Percentiles rank a stretch among this genome's conserved stretches.
Conservation (phyloP, 2,329 filamentous ascomycete species). For the Hypoxylon sp. region DNA sequence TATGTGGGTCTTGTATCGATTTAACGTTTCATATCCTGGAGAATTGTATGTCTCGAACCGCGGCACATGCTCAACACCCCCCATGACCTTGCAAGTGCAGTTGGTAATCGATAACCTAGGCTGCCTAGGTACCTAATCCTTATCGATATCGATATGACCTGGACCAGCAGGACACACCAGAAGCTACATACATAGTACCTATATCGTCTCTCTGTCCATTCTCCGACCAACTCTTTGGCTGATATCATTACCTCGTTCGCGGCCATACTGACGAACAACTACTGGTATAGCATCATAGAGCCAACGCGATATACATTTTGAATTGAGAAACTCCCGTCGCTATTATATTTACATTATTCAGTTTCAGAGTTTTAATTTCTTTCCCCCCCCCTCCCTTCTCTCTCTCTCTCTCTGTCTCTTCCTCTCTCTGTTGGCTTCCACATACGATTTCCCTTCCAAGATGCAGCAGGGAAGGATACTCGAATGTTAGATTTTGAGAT, state of each 20-base stretch:
- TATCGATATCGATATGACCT: slow-evolving; percentile 26
- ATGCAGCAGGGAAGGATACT: slow-evolving; percentile 24
- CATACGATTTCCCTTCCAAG: slow-evolving; percentile 7
- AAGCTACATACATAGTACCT: no score
- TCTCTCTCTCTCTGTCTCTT: neutral
- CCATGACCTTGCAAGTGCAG: slow-evolving; percentile 21
- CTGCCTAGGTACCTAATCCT: neutral
- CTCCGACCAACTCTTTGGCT: neutral
- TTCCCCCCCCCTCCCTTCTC: no score
- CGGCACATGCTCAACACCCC: slow-evolving; percentile 28
- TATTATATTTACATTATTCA: neutral
- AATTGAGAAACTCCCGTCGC: neutral
- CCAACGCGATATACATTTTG: neutral
- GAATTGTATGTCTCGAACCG: slow-evolving; percentile 31
- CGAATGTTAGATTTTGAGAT: slow-evolving; percentile 5
- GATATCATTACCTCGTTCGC: slow-evolving; percentile 5
- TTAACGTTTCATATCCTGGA: no score
- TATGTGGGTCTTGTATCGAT: no score
- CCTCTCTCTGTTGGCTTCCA: neutral
- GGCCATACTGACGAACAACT: neutral
- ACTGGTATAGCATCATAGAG: neutral
- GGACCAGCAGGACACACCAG: neutral
- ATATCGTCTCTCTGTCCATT: neutral
- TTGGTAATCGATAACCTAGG: slow-evolving; percentile 10
- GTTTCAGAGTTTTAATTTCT: neutral